Percentiles rank a stretch among this genome's conserved stretches.
phyloP scores from a whole-genome alignment of 768 basidiomycete species.

The Kwoniella sp. region DNA sequence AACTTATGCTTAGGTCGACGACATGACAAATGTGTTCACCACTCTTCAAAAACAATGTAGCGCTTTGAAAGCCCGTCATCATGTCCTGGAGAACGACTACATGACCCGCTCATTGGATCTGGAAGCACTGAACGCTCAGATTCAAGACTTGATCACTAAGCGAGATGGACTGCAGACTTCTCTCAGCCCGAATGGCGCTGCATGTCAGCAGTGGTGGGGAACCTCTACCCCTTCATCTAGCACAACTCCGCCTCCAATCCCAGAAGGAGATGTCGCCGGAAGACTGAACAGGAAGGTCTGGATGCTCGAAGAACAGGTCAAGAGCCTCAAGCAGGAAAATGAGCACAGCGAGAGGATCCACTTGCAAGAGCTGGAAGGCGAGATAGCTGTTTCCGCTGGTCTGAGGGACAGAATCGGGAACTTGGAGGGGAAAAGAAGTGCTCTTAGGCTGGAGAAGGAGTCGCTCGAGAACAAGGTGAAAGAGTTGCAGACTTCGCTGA shows the following conservation, averaged over 20 bases:
- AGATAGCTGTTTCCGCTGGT: slow-evolving; percentile 31
- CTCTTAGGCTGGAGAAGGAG: slow-evolving; percentile 12
- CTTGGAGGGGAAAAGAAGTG: slow-evolving; percentile 34
- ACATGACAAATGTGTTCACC: slow-evolving; percentile 1
- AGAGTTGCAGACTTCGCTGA: neutral
- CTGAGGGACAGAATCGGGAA: slow-evolving; percentile 43
- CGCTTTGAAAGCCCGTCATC: slow-evolving; percentile 13
- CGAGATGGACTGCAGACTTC: slow-evolving; percentile 21
- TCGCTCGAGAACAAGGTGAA: slow-evolving; percentile 10
- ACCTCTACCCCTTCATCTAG: slow-evolving; percentile 2
- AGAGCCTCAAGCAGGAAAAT: slow-evolving; percentile 8
- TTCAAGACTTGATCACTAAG: slow-evolving; percentile 11
- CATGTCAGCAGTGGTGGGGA: neutral
- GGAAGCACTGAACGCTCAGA: slow-evolving; percentile 12
- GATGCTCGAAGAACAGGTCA: slow-evolving; percentile 23
- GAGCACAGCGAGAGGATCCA: slow-evolving; percentile 10
- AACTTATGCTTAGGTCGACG: neutral
- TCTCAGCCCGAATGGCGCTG: neutral
- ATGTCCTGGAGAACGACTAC: slow-evolving; percentile 12
- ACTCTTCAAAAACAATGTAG: slow-evolving; percentile 22
- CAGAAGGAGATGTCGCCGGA: slow-evolving; percentile 24
- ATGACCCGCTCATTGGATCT: neutral
- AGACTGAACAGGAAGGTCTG: slow-evolving; percentile 30
- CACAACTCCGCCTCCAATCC: neutral
- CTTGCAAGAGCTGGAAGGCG: slow-evolving; percentile 24